Base-by-base conservation (phyloP, 2,329 filamentous ascomycete genomes). In the Myotisia sp. region DNA sequence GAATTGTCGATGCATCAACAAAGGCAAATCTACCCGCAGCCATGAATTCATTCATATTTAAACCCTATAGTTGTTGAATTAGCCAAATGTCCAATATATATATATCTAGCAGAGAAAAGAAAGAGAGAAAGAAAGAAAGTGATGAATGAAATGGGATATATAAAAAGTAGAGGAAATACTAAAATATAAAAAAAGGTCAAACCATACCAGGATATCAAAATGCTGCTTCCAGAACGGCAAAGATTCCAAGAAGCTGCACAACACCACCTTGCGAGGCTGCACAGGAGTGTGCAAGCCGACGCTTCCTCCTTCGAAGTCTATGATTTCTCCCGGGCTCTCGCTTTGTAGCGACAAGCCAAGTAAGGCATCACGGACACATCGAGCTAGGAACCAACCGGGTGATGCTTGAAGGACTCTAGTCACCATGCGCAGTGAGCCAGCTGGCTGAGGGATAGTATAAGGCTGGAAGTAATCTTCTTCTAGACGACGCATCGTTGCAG, bases 161-260 rank as follows among this genome's bases (percentile, higher is more conserved):
- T n/a, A n/a, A n/a, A n/a, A n/a, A n/a, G 3, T 34, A 10, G 17
- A 53, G 13, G 6, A 3, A 16, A 22, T 13, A 23, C n/a, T 3
- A 23, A 10, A 14, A 14, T 10, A 3, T 24, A 32, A 16, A 3
- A 7, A 32, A 9, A 9, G 18, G 3, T 16, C 10, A 3, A 14
- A 16, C 29, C 65, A 43, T 58, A 82, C 79, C 49, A 84, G 56
- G 54, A 76, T 76, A 34, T 72, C 68, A 2, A 68, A 69, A 32
- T 81, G 77, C 3, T 76, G 71, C 42, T 64, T 74, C 84, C 85
- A 94, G 51, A 92, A 92, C 1, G 70, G 62, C 42, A 69, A 71
- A 47, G 87, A 79, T 40, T 82, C 70, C 57, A 92, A 61, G 58
- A 90, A 93, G 60, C 81, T 92, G 38, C 90, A 74, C 3, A 94